Conservation (phyloP, 352 stramenopile genomes). For the Saprolegnia parasitica region DNA sequence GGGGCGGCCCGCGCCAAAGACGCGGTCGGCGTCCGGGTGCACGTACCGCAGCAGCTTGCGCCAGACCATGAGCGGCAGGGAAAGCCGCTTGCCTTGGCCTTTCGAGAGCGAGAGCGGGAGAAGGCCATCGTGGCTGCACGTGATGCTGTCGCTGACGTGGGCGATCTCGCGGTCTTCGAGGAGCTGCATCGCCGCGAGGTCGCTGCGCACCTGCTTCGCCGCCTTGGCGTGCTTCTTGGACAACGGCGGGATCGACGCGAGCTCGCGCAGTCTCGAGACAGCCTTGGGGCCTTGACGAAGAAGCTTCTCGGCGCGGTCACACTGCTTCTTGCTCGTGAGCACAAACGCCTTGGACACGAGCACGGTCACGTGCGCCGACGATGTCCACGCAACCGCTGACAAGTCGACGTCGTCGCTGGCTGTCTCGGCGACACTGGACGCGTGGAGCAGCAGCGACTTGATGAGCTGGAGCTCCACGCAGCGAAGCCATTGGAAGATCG, state of each 20-base stretch:
- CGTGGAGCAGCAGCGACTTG: slow-evolving; percentile 20
- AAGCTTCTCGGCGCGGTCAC: slow-evolving; percentile 66
- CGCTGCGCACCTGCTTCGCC: slow-evolving; percentile 28
- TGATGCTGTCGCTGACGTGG: slow-evolving; percentile 42
- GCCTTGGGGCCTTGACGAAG: slow-evolving; percentile 62
- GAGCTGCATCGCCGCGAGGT: slow-evolving; percentile 33
- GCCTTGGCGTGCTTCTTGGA: slow-evolving; percentile 29
- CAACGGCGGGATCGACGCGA: slow-evolving; percentile 6
- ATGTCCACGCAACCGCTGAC: background rate
- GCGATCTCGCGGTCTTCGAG: slow-evolving; percentile 38
- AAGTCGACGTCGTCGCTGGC: background rate
- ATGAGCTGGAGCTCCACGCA: slow-evolving; percentile 20
- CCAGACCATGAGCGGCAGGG: slow-evolving; percentile 46
- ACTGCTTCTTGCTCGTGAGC: slow-evolving; percentile 65
- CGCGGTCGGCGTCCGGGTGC: slow-evolving; percentile 34
- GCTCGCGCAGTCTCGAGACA: slow-evolving; percentile 62
- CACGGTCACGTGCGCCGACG: slow-evolving; percentile 29
- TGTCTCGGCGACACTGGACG: slow-evolving; percentile 6
- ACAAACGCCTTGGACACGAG: slow-evolving; percentile 72
- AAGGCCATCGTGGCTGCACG: slow-evolving; percentile 58
- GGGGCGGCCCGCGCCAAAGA: slow-evolving; percentile 44
- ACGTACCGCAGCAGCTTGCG: slow-evolving; percentile 51
- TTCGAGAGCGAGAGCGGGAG: slow-evolving; percentile 56
- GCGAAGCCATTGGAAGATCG: slow-evolving; percentile 20
- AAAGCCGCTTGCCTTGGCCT: slow-evolving; percentile 48